A percentile compares a stretch with the other conserved stretches of the same genome.
These are phyloP conservation scores for Neonectria hederae DNA, from an alignment of 2,329 filamentous ascomycete genomes.

Conservation along the genomic window DNA sequence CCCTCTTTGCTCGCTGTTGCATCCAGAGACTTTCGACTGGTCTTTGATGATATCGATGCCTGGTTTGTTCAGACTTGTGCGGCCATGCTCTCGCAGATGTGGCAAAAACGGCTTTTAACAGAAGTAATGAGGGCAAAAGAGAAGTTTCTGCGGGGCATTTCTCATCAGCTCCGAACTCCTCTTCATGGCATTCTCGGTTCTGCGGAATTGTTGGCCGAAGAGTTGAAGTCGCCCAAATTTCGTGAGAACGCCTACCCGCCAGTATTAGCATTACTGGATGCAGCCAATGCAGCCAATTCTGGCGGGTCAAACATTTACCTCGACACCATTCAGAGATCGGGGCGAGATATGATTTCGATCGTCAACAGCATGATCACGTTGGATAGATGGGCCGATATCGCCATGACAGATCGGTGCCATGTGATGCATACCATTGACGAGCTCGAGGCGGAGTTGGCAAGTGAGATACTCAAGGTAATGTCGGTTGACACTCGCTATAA, in stretches of 20 bases:
- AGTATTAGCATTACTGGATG: background rate
- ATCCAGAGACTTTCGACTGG: conserved; percentile 52
- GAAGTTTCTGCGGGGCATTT: conserved; percentile 55
- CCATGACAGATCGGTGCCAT: conserved; percentile 43
- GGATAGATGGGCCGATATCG: conserved; percentile 51
- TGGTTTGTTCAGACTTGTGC: conserved; percentile 56
- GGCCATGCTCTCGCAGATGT: conserved; percentile 48
- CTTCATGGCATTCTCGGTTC: conserved; percentile 57
- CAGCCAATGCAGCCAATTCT: conserved; percentile 11
- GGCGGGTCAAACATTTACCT: conserved; percentile 32
- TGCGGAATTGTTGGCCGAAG: conserved; percentile 53
- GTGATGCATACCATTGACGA: conserved; percentile 31
- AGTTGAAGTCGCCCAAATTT: conserved; percentile 43
- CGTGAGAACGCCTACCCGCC: background rate
- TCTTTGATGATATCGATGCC: conserved; percentile 58
- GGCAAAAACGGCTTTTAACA: conserved; percentile 49
- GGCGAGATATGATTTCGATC: conserved; percentile 54
- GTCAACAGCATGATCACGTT: conserved; percentile 56
- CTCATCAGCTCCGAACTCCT: conserved; percentile 58
- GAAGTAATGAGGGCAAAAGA: conserved; percentile 56
- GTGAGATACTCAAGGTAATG: conserved; percentile 10
- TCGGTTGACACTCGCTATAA: conserved; percentile 22
- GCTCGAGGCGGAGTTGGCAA: conserved; percentile 26
- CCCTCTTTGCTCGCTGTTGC: conserved; percentile 50
- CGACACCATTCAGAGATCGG: conserved; percentile 51